These are phyloP conservation scores for Delphinella strobiligena DNA, from an alignment of 2,329 filamentous ascomycete genomes.

Conservation along the genomic window DNA sequence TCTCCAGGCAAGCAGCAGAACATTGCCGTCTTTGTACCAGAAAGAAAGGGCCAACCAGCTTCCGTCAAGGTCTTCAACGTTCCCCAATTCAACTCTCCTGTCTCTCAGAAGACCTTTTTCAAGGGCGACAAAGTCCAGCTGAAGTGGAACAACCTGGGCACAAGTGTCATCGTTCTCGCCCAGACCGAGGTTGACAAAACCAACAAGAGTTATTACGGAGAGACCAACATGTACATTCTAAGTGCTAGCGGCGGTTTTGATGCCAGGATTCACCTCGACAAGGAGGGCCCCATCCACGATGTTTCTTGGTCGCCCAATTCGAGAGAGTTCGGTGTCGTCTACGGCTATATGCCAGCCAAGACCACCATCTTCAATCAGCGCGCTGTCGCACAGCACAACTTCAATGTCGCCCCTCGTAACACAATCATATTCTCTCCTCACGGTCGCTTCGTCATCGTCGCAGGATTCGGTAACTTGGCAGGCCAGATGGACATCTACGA, in stretches of 20 bases:
- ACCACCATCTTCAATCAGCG: slow-evolving; percentile 94
- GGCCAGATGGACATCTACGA: slow-evolving; percentile 98
- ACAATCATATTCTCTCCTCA: slow-evolving; percentile 91
- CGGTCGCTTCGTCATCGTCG: slow-evolving; percentile 83
- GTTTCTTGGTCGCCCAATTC: slow-evolving; percentile 98
- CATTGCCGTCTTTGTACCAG: slow-evolving; percentile 87
- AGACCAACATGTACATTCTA: slow-evolving; percentile 91
- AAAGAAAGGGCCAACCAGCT: slow-evolving; percentile 92
- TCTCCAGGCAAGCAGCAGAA: slow-evolving; percentile 83
- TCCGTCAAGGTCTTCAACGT: slow-evolving; percentile 91
- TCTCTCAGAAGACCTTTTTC: slow-evolving; percentile 98
- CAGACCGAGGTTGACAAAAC: slow-evolving; percentile 97
- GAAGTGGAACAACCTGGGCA: slow-evolving; percentile 93
- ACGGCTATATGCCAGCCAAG: slow-evolving; percentile 98
- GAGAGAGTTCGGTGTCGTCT: slow-evolving; percentile 94
- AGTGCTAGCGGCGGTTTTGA: slow-evolving; percentile 88
- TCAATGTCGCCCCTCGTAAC: slow-evolving; percentile 80
- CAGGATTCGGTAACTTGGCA: slow-evolving; percentile 92
- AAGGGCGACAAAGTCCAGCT: slow-evolving; percentile 98
- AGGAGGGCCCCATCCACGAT: slow-evolving; percentile 95
- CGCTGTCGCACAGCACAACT: slow-evolving; percentile 70
- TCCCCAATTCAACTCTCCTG: slow-evolving; percentile 66
- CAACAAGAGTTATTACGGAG: slow-evolving; percentile 98
- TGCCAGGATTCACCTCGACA: slow-evolving; percentile 69
- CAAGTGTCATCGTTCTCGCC: slow-evolving; percentile 82